A percentile compares a stretch with the other conserved stretches of the same genome.
phyloP scores from a whole-genome alignment of 306 rosid species.

The Cicer bijugum region DNA sequence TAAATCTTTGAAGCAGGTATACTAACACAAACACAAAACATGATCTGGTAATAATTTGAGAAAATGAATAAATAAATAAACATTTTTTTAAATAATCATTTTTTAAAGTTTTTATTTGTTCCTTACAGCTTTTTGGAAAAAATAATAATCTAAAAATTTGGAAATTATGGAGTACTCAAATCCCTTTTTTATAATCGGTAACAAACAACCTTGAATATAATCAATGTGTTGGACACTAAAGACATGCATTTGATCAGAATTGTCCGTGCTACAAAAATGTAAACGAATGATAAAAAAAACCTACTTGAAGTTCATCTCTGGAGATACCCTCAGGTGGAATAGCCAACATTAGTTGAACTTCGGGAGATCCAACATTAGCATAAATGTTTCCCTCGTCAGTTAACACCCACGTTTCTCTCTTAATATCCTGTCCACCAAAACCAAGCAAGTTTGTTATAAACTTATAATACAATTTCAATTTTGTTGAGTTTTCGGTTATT shows the following conservation, averaged over 20 bases:
- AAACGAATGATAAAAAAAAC: slow-evolving; percentile 25
- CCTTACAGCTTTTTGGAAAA: no score
- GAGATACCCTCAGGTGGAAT: slow-evolving; percentile 84
- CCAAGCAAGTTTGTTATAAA: background rate
- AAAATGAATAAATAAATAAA: background rate
- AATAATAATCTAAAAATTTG: no score
- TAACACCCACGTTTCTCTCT: slow-evolving; percentile 72
- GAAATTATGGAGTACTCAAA: no score
- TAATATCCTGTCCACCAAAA: slow-evolving; percentile 64
- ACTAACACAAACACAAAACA: background rate
- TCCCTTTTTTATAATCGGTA: no score
- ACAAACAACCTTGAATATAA: no score
- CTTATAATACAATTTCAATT: background rate
- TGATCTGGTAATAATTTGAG: background rate
- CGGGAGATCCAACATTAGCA: slow-evolving; percentile 76
- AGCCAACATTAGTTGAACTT: slow-evolving; percentile 69
- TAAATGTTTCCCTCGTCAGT: slow-evolving; percentile 77
- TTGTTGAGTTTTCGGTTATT: background rate
- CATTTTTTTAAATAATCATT: no score
- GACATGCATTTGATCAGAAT: no score
- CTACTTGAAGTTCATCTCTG: slow-evolving; percentile 70
- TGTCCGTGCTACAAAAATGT: no score
- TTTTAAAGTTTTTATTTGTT: no score
- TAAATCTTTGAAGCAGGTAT: background rate
- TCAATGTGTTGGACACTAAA: no score